Evolutionary conservation across 768 basidiomycete species (phyloP).

Genomic region (Tylopilus intermedius): DNA sequence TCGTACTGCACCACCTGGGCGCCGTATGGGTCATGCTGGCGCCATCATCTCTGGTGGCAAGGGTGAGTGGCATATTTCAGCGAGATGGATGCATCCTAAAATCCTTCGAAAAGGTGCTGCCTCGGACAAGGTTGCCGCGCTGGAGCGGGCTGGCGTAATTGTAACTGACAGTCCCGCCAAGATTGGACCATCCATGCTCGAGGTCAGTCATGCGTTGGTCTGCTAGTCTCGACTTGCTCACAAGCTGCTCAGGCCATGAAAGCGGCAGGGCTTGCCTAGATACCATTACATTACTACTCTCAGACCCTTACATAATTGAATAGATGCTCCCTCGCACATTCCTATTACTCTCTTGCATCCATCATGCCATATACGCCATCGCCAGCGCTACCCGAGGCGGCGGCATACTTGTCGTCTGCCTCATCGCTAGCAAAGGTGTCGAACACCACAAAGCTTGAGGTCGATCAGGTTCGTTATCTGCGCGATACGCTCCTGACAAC

Average conservation of each 20-base stretch:
- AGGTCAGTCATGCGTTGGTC: slow-evolving; percentile 45
- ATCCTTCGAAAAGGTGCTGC: slow-evolving; percentile 62
- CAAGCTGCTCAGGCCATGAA: slow-evolving; percentile 59
- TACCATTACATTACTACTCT: slow-evolving; percentile 10
- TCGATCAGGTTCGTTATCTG: slow-evolving; percentile 32
- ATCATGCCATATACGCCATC: slow-evolving; percentile 33
- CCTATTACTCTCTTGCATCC: neutral
- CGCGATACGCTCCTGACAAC: slow-evolving; percentile 16
- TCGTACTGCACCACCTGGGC: slow-evolving; percentile 93
- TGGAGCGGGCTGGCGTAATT: slow-evolving; percentile 87
- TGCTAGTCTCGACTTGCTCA: slow-evolving; percentile 4
- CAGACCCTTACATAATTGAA: slow-evolving; percentile 36
- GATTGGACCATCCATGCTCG: slow-evolving; percentile 85
- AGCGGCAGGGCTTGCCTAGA: slow-evolving; percentile 64
- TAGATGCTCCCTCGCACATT: slow-evolving; percentile 3
- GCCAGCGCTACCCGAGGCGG: slow-evolving; percentile 53
- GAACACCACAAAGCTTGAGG: slow-evolving; percentile 70
- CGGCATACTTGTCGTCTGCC: slow-evolving; percentile 55
- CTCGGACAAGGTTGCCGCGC: slow-evolving; percentile 85
- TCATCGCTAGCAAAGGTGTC: slow-evolving; percentile 53
- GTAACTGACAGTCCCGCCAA: slow-evolving; percentile 95
- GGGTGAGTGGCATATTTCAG: slow-evolving; percentile 44
- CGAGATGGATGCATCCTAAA: neutral
- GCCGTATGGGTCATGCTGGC: slow-evolving; percentile 98
- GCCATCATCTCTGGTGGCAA: slow-evolving; percentile 98